Percentiles rank a stretch among this genome's conserved stretches.
These are phyloP conservation scores for Ogataea henricii DNA, from an alignment of 805 yeast genomes.

Conservation along the genomic window DNA sequence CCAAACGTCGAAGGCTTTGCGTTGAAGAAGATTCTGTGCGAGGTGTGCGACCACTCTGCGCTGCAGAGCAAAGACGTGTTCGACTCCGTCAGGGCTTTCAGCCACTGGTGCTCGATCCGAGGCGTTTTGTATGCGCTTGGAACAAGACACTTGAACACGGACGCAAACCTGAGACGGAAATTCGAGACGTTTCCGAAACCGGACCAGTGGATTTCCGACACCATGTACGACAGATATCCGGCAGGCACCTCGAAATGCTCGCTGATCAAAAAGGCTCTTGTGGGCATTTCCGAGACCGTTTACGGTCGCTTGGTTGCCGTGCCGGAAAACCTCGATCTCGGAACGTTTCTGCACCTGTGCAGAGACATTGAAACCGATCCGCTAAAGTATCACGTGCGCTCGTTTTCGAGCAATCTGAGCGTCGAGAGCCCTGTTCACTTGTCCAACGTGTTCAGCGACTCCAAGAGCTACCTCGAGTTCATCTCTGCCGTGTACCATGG, in stretches of 20 bases:
- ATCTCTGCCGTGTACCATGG: conserved; percentile 28
- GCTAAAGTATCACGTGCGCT: conserved; percentile 48
- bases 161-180: conserved; percentile 30
- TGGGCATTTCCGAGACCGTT: conserved; percentile 37
- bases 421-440: conserved; percentile 17
- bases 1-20: conserved; percentile 50
- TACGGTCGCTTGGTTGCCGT: conserved; percentile 42
- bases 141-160: conserved; percentile 40
- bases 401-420: conserved; percentile 24
- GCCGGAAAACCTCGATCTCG: conserved; percentile 33
- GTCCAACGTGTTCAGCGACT: conserved; percentile 15
- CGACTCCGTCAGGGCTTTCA: conserved; percentile 50
- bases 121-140: conserved; percentile 47
- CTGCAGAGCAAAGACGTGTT: conserved; percentile 44
- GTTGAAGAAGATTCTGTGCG: conserved; percentile 40
- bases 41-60: conserved; percentile 39
- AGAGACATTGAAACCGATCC: conserved; percentile 50
- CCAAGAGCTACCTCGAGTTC: conserved; percentile 17
- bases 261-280: conserved; percentile 42
- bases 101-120: conserved; percentile 56
- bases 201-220: conserved; percentile 39
- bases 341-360: conserved; percentile 43
- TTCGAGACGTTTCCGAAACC: conserved; percentile 47
- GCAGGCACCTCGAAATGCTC: conserved; percentile 54
- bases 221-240: conserved; percentile 49